phyloP scores from a whole-genome alignment of 768 basidiomycete species.

The Tricholoma matsutake region DNA sequence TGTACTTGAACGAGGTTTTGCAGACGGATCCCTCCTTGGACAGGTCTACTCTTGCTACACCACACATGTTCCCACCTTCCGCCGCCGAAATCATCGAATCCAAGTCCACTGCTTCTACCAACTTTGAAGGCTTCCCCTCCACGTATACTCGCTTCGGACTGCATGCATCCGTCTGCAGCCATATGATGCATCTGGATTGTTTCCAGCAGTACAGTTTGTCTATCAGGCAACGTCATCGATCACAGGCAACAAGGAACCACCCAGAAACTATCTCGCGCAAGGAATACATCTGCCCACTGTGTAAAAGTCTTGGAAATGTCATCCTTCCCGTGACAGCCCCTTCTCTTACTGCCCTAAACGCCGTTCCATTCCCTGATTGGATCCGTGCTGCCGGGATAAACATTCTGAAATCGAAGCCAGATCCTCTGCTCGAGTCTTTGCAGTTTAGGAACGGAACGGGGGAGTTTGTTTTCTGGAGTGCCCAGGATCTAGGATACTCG shows the following conservation, averaged over 20 bases:
- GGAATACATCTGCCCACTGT: conserved; percentile 95
- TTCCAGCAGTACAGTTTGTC: conserved; percentile 88
- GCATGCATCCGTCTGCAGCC: conserved; percentile 85
- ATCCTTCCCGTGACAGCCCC: conserved; percentile 77
- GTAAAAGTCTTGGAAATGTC: conserved; percentile 94
- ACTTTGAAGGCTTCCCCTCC: conserved; percentile 73
- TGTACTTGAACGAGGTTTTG: conserved; percentile 72
- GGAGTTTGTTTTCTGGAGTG: conserved; percentile 87
- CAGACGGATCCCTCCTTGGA: conserved; percentile 66
- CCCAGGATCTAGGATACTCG: conserved; percentile 72
- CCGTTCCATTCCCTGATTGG: conserved; percentile 79
- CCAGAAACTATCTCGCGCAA: conserved; percentile 92
- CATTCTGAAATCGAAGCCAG: conserved; percentile 81
- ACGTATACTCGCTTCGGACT: conserved; percentile 81
- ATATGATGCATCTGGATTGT: conserved; percentile 96
- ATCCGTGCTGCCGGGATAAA: conserved; percentile 87
- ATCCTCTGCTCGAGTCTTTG: conserved; percentile 64
- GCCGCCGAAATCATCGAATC: conserved; percentile 48
- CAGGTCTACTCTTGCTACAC: conserved; percentile 30
- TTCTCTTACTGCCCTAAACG: conserved; percentile 46
- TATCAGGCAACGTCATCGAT: conserved; percentile 81
- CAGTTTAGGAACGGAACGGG: conserved; percentile 81
- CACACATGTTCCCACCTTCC: conserved; percentile 46
- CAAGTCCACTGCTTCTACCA: conserved; percentile 38
- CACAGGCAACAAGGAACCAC: conserved; percentile 89